These are phyloP conservation scores for Botryosphaeria dothidea DNA, from an alignment of 2,329 filamentous ascomycete species.

Conservation along the genomic window DNA sequence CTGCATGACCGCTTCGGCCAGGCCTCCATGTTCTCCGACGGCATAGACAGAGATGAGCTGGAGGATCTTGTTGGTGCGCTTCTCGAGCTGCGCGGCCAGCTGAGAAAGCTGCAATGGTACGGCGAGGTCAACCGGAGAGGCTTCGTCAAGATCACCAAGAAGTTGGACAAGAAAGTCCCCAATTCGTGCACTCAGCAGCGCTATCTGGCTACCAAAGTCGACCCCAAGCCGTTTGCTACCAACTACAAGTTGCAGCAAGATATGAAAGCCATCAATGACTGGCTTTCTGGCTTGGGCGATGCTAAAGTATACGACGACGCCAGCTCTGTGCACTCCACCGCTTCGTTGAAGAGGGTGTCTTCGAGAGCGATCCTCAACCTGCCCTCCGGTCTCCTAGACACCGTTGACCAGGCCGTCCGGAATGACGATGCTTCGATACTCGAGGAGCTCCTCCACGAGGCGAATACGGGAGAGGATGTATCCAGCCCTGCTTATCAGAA, in stretches of 20 bases:
- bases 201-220: slow-evolving; percentile 89
- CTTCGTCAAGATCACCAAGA: slow-evolving; percentile 98
- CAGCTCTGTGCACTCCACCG: slow-evolving; percentile 66
- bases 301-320: slow-evolving; percentile 75
- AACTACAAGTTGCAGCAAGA: slow-evolving; percentile 61
- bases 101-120: slow-evolving; percentile 95
- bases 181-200: slow-evolving; percentile 74
- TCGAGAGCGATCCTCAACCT: slow-evolving; percentile 75
- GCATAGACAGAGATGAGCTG: slow-evolving; percentile 82
- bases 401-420: slow-evolving; percentile 70
- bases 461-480: slow-evolving; percentile 53
- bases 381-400: slow-evolving; percentile 67
- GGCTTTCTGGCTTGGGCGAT: slow-evolving; percentile 81
- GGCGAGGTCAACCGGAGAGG: slow-evolving; percentile 93
- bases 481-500: slow-evolving; percentile 58
- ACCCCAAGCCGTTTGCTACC: slow-evolving; percentile 83
- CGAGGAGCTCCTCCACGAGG: slow-evolving; percentile 57
- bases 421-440: slow-evolving; percentile 64
- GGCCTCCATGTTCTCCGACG: slow-evolving; percentile 66
- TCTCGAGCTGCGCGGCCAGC: slow-evolving; percentile 80
- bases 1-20: slow-evolving; percentile 86
- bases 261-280: slow-evolving; percentile 78
- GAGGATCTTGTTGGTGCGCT: slow-evolving; percentile 90
- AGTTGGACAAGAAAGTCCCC: slow-evolving; percentile 91
- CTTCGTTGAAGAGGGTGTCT: slow-evolving; percentile 74